Conservation (phyloP, 805 yeast species). For the Saccharomycopsis malanga region DNA sequence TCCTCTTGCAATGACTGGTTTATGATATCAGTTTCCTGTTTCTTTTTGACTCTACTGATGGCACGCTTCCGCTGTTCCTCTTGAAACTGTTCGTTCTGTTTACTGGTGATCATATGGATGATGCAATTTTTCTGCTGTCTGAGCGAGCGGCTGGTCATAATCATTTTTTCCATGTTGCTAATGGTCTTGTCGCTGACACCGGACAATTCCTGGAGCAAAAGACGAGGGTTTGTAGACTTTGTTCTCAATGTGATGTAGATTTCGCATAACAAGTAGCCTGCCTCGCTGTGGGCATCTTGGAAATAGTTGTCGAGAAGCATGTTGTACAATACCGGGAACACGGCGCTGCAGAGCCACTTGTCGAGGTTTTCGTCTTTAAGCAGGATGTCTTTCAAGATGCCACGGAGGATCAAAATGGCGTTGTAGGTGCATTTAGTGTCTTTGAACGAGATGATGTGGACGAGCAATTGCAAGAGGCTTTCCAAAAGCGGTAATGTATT, state of each 20-base stretch:
- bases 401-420: slow-evolving; percentile 72
- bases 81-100: slow-evolving; percentile 19
- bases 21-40: slow-evolving; percentile 18
- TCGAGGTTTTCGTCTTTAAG: slow-evolving; percentile 72
- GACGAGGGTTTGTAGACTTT: slow-evolving; percentile 35
- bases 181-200: slow-evolving; percentile 14
- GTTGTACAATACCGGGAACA: slow-evolving; percentile 41
- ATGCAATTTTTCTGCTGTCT: slow-evolving; percentile 19
- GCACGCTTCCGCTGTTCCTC: slow-evolving; percentile 18
- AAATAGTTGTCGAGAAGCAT: slow-evolving; percentile 70
- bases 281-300: slow-evolving; percentile 84
- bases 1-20: slow-evolving; percentile 12
- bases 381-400: slow-evolving; percentile 61
- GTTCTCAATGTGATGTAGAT: slow-evolving; percentile 67
- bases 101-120: slow-evolving; percentile 15
- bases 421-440: slow-evolving; percentile 93
- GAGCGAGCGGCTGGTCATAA: slow-evolving; percentile 8
- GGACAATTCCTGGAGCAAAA: slow-evolving; percentile 8
- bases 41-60: slow-evolving; percentile 16
- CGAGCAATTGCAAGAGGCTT: slow-evolving; percentile 66
- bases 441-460: slow-evolving; percentile 71
- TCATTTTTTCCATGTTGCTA: slow-evolving; percentile 16
- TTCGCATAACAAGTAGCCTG: slow-evolving; percentile 80
- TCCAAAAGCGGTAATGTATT: slow-evolving; percentile 61
- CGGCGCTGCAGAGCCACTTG: slow-evolving; percentile 46